A percentile compares a stretch with the other conserved stretches of the same genome.
These are phyloP conservation scores for Entophlyctis luteolus DNA, from an alignment of 192 early-diverging fungal genomes.

Conservation along the genomic window DNA sequence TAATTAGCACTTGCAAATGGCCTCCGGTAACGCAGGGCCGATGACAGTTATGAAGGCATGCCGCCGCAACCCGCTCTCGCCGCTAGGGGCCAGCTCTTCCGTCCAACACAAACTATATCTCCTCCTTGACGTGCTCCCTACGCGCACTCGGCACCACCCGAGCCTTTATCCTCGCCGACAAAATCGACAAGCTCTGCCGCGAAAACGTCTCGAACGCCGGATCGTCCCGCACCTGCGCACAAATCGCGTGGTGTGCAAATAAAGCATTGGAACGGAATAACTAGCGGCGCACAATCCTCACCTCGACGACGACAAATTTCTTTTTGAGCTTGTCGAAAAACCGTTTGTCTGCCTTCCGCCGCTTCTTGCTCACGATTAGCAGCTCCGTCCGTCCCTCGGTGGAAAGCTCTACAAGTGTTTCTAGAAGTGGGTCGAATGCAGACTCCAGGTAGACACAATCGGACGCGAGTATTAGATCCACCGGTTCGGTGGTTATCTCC, in stretches of 20 bases:
- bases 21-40: too few relatives aligned
- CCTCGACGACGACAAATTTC: slow-evolving; percentile 42
- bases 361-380: slow-evolving; percentile 36
- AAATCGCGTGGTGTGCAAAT: background rate
- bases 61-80: too few relatives aligned
- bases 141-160: too few relatives aligned
- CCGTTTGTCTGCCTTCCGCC: slow-evolving; percentile 52
- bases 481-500: background rate
- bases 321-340: slow-evolving; percentile 48
- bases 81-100: too few relatives aligned
- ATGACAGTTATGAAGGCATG: too few relatives aligned
- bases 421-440: slow-evolving; percentile 45
- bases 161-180: slow-evolving; percentile 17
- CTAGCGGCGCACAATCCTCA: background rate
- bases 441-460: slow-evolving; percentile 52
- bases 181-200: slow-evolving; percentile 13
- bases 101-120: too few relatives aligned
- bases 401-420: slow-evolving; percentile 36
- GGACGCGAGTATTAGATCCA: slow-evolving; percentile 44
- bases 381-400: slow-evolving; percentile 30
- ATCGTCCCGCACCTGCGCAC: slow-evolving; percentile 27
- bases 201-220: slow-evolving; percentile 17
- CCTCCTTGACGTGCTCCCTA: too few relatives aligned
- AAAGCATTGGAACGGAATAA: background rate
- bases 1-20: too few relatives aligned